Base-by-base conservation (phyloP, 169 alveolate species). In the Cryptosporidium felis region DNA sequence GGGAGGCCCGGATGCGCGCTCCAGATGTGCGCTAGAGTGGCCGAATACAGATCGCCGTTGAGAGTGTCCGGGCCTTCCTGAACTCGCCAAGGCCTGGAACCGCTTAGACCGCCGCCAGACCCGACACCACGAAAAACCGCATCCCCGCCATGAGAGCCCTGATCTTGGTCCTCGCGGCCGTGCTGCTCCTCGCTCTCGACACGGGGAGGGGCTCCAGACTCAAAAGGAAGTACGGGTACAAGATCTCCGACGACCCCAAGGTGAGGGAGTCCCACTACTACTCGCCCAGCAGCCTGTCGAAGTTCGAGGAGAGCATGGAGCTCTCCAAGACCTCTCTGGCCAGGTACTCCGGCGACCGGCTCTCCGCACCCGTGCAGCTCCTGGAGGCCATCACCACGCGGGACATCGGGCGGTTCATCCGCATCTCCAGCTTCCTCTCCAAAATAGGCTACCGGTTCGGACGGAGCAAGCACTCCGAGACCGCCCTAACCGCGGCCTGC, bases 401-500 rank as follows among this genome's bases (percentile, higher is more conserved):
- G 12, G 85, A 74, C 26, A 40, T 74, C 16, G 85, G 85, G 2
- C 51, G 85, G 10, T 74, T 74, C 14, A 58, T 74, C 42, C 18
- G 26, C 14, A 74, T 74, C 16, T 74, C 85, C 12, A 53, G 56
- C 32, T 74, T 74, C 23, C 41, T 74, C 9, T 51, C 85, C 21
- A 74, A 36, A 18, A 49, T 74, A 21, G 85, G 85, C 9, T 74
- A 74, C 42, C 38, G 56, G 21, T 74, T 74, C 56, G 85, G 85
- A 49, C 51, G 34, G 21, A 53, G 67, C n/a, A 74, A 56, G 12
- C 67, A 74, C 42, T 74, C 85, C 21, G 85, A 74, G 6, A 74
- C 85, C 14, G 74, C 85, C 3, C 32, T 74, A 28, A 74, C 85
- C 9, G 65, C 85, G 2, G 85, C 85, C 32, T 74, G 85, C 38